A percentile compares a stretch with the other conserved stretches of the same genome.
These are phyloP conservation scores for Pseudomassariella vexata DNA, from an alignment of 2,329 filamentous ascomycete genomes.

Conservation along the genomic window DNA sequence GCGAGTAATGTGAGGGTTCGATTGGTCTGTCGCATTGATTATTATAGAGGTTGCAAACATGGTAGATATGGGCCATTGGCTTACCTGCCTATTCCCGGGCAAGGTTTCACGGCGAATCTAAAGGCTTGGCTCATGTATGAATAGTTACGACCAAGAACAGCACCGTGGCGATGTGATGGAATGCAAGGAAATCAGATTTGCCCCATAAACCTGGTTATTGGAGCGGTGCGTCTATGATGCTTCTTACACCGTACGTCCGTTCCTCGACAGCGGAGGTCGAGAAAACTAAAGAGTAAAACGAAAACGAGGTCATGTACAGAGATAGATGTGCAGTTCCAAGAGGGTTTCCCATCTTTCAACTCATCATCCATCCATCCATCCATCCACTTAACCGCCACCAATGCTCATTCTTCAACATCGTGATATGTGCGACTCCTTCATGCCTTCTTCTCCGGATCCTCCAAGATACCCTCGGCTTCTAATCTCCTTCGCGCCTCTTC, in stretches of 20 bases:
- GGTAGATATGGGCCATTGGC: too few relatives aligned
- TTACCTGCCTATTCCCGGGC: too few relatives aligned
- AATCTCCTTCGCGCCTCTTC: constrained; percentile 93
- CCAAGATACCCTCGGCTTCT: constrained; percentile 90
- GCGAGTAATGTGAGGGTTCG: too few relatives aligned
- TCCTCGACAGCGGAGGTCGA: not conserved
- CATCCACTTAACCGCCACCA: not conserved
- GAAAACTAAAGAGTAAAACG: constrained; percentile 2
- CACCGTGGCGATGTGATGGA: too few relatives aligned
- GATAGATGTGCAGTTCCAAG: not conserved
- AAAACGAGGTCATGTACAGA: constrained; percentile 10
- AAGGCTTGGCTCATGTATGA: too few relatives aligned
- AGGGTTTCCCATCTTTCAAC: not conserved
- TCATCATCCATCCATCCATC: not conserved
- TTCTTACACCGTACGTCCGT: constrained; percentile 4
- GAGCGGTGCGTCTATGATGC: constrained; percentile 8
- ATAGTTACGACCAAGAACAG: too few relatives aligned
- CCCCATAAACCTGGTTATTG: not conserved
- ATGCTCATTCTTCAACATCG: not conserved
- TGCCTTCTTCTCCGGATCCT: constrained; percentile 63
- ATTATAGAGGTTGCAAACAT: not conserved
- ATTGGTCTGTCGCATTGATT: not conserved
- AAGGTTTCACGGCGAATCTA: too few relatives aligned
- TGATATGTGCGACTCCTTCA: too few relatives aligned
- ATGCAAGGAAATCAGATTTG: constrained; percentile 1